Conservation (phyloP, 139 green algal species). For the Chlorella vulgaris region DNA sequence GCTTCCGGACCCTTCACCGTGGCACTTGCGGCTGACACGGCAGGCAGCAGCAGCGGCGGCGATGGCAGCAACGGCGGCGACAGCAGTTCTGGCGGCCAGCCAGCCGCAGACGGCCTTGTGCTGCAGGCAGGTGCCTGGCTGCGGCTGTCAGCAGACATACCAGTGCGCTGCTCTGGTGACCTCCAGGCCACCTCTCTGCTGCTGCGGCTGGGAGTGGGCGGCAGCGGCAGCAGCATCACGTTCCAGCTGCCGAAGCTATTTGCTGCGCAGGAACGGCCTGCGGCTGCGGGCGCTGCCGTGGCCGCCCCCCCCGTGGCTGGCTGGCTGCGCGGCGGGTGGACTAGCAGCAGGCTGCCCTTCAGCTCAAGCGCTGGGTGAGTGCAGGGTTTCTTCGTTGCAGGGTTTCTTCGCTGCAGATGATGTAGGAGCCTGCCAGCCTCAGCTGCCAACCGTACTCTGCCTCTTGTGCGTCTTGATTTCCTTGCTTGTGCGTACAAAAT, state of each 20-base stretch:
- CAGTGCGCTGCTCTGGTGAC: constrained; percentile 13
- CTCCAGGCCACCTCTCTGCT: background rate
- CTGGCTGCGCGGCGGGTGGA: constrained; percentile 7
- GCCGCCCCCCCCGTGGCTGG: background rate
- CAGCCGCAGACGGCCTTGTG: background rate
- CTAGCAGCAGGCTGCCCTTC: constrained; percentile 3
- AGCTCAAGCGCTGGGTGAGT: constrained; percentile 18
- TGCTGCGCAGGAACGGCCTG: background rate
- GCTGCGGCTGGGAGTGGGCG: background rate
- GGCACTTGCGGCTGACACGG: background rate
- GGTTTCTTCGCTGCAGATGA: background rate
- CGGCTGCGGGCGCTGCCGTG: background rate
- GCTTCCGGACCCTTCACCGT: constrained; percentile 6
- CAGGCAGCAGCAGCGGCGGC: background rate
- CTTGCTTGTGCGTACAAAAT: too few species aligned
- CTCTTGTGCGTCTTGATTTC: too few species aligned
- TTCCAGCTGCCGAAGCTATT: constrained; percentile 13
- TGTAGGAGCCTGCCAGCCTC: background rate
- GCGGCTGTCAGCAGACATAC: constrained; percentile 2
- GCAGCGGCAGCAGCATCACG: background rate
- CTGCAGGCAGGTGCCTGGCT: constrained; percentile 1
- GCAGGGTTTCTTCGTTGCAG: too few species aligned
- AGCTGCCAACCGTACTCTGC: too few species aligned
- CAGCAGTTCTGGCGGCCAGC: background rate
- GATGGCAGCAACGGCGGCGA: background rate